Conservation (phyloP, 371 early-diverging fungal genomes). For the Choanephora cucurbitarum region DNA sequence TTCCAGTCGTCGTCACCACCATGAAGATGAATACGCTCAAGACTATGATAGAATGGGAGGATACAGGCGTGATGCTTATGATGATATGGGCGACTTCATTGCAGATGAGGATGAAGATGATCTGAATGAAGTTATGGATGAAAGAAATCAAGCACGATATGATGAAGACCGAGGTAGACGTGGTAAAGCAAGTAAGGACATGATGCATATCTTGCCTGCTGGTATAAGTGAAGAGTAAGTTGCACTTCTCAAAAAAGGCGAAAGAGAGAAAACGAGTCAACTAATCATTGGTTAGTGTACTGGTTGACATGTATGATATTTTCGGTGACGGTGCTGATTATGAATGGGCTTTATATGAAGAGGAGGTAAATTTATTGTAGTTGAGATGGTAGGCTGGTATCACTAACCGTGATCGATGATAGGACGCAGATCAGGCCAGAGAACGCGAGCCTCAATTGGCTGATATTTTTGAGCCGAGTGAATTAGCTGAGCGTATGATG, state of each 20-base stretch:
- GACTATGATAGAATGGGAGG: conserved; percentile 38
- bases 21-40: conserved; percentile 60
- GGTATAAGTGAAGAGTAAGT: conserved; percentile 49
- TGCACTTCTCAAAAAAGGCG: not conserved
- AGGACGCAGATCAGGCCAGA: conserved; percentile 14
- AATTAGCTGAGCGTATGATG: conserved; percentile 86
- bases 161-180: conserved; percentile 38
- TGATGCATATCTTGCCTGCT: conserved; percentile 47
- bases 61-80: conserved; percentile 52
- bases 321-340: conserved; percentile 94
- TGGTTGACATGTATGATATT: conserved; percentile 83
- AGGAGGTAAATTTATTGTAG: conserved; percentile 28
- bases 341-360: conserved; percentile 73
- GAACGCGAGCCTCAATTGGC: conserved; percentile 63
- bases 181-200: conserved; percentile 37
- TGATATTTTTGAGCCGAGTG: conserved; percentile 91
- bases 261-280: too few relatives aligned
- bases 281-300: conserved; percentile 51
- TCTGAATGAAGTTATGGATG: conserved; percentile 62
- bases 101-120: conserved; percentile 70
- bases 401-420: not conserved
- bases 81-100: conserved; percentile 70
- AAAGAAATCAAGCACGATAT: conserved; percentile 49
- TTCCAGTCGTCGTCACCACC: conserved; percentile 36
- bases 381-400: not conserved